Percentiles rank a stretch among this genome's conserved stretches.
Conservation (phyloP, 306 rosid species). For the Cucurbita maxima region DNA sequence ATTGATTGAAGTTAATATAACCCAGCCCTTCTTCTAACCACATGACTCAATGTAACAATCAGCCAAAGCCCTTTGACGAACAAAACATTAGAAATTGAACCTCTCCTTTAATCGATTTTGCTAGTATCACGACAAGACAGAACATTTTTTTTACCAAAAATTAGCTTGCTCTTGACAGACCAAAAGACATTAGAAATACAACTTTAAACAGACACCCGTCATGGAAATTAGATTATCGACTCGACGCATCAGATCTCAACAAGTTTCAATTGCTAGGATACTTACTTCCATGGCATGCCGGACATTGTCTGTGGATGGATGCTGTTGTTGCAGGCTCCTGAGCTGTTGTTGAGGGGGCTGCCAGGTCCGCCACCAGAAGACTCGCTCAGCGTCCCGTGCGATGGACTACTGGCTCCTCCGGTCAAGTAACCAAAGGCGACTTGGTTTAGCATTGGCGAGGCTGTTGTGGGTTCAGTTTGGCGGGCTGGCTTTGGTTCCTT, state of each 20-base stretch:
- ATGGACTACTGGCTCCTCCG: conserved; percentile 40
- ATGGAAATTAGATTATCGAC: background rate
- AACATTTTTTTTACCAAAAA: background rate
- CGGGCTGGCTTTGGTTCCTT: conserved; percentile 25
- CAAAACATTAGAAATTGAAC: background rate
- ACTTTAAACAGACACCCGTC: background rate
- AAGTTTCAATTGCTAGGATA: background rate
- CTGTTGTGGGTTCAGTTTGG: conserved; percentile 8
- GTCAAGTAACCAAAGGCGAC: conserved; percentile 8
- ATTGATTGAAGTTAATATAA: background rate
- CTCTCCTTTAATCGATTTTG: background rate
- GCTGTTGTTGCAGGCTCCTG: conserved; percentile 14
- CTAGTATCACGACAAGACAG: background rate
- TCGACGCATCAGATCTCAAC: background rate
- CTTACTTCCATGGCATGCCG: conserved; percentile 7
- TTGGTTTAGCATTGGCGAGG: conserved; percentile 9
- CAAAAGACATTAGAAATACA: background rate
- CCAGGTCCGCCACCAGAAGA: conserved; percentile 33
- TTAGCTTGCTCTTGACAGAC: background rate
- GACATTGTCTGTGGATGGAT: conserved; percentile 6
- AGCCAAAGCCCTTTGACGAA: background rate
- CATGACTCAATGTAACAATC: background rate
- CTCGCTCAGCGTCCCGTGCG: conserved; percentile 28
- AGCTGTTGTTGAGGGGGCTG: conserved; percentile 24
- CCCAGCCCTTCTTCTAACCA: background rate